These are phyloP conservation scores for Penicillium odoratum DNA, from an alignment of 495 filamentous ascomycete species.

Conservation along the genomic window DNA sequence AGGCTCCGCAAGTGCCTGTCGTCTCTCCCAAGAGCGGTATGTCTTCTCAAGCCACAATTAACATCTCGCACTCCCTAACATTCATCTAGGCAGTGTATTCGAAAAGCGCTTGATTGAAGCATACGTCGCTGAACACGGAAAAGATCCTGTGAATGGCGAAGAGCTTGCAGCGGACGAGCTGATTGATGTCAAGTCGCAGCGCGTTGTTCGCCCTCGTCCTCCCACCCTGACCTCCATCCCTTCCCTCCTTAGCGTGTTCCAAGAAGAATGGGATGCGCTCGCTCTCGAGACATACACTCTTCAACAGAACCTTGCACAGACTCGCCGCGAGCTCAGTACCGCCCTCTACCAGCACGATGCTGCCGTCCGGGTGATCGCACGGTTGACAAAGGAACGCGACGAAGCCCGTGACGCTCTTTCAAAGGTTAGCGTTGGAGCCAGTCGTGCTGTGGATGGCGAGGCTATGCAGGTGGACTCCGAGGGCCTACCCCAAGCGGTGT, in stretches of 20 bases:
- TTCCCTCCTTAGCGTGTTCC: constrained; percentile 92
- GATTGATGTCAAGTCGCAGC: constrained; percentile 78
- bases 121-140: constrained; percentile 91
- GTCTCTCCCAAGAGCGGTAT: constrained; percentile 90
- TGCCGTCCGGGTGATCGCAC: constrained; percentile 87
- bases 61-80: constrained; percentile 29
- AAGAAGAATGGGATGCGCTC: constrained; percentile 97
- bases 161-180: constrained; percentile 84
- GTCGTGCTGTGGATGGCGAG: constrained; percentile 62
- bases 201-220: constrained; percentile 82
- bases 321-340: constrained; percentile 87
- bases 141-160: constrained; percentile 90
- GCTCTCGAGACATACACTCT: constrained; percentile 88
- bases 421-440: constrained; percentile 69
- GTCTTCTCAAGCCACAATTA: constrained; percentile 29
- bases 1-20: constrained; percentile 92
- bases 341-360: constrained; percentile 97
- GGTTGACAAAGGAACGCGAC: constrained; percentile 84
- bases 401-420: constrained; percentile 92
- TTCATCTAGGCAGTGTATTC: constrained; percentile 71
- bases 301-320: constrained; percentile 83
- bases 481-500: constrained; percentile 68
- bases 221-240: constrained; percentile 96
- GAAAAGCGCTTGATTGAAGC: constrained; percentile 94
- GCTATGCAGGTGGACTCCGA: constrained; percentile 87